Base-by-base conservation (phyloP, 2,329 filamentous ascomycete species). In the Colletotrichum agaves region DNA sequence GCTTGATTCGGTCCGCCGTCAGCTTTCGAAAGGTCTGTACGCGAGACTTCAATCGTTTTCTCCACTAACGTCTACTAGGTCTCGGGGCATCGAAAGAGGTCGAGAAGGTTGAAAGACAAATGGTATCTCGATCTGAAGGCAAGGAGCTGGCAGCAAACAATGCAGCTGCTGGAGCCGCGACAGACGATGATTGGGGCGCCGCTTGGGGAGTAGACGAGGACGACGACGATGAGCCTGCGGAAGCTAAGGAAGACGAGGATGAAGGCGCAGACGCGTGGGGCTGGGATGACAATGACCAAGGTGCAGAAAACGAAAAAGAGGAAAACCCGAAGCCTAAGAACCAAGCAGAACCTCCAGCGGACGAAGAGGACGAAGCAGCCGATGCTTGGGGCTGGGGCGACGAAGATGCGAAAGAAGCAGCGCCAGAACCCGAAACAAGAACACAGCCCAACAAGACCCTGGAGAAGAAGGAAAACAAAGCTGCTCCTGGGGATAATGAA, bases 351-450 rank as follows among this genome's bases (percentile, higher is more conserved):
- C 69, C 37, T 27, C 11, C 27, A 73, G 59, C 13, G 2, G 76
- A 77, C 0, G 80, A 82, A 1, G 82, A 81, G 7, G 82, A 85
- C 13, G 85, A 87, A 21, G 79, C 79, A 4, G 84, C 82, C 13
- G 92, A 93, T 69, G 93, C 93, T 33, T 96, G 93, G 91, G 93
- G 92, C 37, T 97, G 93, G 92, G 92, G 88, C n/a, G 92, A 88
- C 31, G 84, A 95, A 31, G 91, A 91, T 17, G 74, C 73, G 21
- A 66, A 80, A 69, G 74, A 75, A 61, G 69, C 76, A 71, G 33
- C 74, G 35, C 35, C 39, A 10, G 75, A 73, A 13, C 70, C 75
- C 35, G 70, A 74, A 17, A 61, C 69, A 12, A 74, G 73, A n/a
- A 68, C 75, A 33, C 70, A 73, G 17, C 57, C 67, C 10, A 15